Evolutionary conservation across 2,329 filamentous ascomycete genomes (phyloP).

Genomic region (Torrubiella hemipterigena): DNA sequence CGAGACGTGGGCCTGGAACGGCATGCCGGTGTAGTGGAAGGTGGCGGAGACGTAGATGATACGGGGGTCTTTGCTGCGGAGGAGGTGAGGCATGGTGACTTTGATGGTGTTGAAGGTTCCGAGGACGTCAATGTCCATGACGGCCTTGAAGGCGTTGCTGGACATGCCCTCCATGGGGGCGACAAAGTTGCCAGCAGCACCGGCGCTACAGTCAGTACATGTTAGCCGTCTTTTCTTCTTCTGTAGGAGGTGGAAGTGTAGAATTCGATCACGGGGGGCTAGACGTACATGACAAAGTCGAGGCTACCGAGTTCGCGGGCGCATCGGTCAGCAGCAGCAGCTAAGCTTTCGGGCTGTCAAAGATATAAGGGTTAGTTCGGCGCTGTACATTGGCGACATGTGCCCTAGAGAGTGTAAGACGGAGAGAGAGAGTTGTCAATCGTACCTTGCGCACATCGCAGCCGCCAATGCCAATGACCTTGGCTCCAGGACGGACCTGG

Average conservation of each 20-base stretch:
- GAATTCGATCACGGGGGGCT: too few species aligned
- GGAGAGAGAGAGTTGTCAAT: too few species aligned
- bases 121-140: slow-evolving; percentile 92
- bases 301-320: slow-evolving; percentile 74
- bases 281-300: slow-evolving; percentile 79
- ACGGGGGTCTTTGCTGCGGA: slow-evolving; percentile 63
- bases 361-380: slow-evolving; percentile 7
- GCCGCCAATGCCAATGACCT: slow-evolving; percentile 76
- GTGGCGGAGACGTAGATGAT: slow-evolving; percentile 86
- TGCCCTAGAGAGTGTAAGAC: too few species aligned
- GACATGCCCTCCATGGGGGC: slow-evolving; percentile 72
- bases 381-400: background rate
- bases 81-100: slow-evolving; percentile 72
- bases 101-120: slow-evolving; percentile 94
- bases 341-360: slow-evolving; percentile 45
- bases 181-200: slow-evolving; percentile 92
- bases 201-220: slow-evolving; percentile 60
- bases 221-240: too few species aligned
- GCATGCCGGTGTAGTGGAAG: slow-evolving; percentile 79
- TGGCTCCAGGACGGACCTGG: slow-evolving; percentile 63
- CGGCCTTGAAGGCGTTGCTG: slow-evolving; percentile 83
- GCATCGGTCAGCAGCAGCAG: slow-evolving; percentile 66
- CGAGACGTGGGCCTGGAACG: slow-evolving; percentile 78
- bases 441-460: slow-evolving; percentile 62
- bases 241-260: too few species aligned